Base-by-base conservation (phyloP, 441 rosid species). In the Hypseocharis bilobata region DNA sequence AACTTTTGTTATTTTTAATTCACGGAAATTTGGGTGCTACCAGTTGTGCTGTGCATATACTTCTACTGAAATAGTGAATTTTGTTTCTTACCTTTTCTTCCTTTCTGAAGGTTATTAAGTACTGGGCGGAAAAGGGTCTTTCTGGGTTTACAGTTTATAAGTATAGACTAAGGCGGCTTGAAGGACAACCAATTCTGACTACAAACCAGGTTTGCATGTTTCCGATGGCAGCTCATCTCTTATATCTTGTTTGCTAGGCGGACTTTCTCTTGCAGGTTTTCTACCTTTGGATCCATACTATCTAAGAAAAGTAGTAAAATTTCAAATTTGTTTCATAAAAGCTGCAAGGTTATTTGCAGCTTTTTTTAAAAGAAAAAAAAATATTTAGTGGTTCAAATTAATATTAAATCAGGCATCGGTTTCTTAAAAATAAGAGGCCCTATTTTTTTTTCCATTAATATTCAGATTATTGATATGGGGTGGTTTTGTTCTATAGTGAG, bases 121-220 rank as follows among this genome's bases (percentile, higher is more conserved):
- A 71, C 72, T 87, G 94, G 92, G 90, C 88, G 8, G 86, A 87
- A 62, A 83, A 87, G 58, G 94, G 94, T 4, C 67, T 84, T 69
- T 89, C 92, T 65, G 96, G 96, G 61, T 89, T 77, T 67, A 87
- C 87, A 13, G 94, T 89, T 60, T 89, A 60, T 75, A 87, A 87
- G 70, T 87, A 65, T 76, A 77, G 73, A 6, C 77, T 89, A 64
- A 80, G 72, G 73, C 78, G 92, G 62, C 28, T 81, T 30, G 85
- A 82, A 64, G 90, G 87, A 27, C 96, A 89, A 67, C 88, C 96
- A 54, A 77, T 70, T 28, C 71, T 87, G 68, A 87, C 87, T 13
- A 89, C 92, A 56, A 81, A 78, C 52, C 94, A 89, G 96, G 96
- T 84, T 67, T 26, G 26, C 44, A 6, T 20, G 55, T 57, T 76